Conservation (phyloP, 805 yeast genomes). For the Komagataella kurtzmanii region DNA sequence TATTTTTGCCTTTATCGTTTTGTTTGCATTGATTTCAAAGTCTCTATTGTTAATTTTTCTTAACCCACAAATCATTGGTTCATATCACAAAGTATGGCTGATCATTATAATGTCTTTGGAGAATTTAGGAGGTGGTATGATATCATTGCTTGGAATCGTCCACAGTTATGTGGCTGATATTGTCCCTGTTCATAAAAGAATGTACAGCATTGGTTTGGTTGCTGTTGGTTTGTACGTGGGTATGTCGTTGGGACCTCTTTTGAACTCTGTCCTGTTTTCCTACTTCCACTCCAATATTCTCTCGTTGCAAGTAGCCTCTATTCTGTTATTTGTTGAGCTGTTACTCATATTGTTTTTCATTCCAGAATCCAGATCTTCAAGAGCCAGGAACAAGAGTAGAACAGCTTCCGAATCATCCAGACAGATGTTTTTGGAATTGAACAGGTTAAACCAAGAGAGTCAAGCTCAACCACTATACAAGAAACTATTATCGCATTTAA, state of each 20-base stretch:
- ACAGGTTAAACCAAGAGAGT: not conserved
- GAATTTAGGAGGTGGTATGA: constrained; percentile 49
- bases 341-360: constrained; percentile 21
- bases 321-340: constrained; percentile 16
- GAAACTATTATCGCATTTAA: constrained; percentile 7
- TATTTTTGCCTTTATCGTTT: constrained; percentile 21
- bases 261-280: constrained; percentile 29
- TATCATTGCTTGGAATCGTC: constrained; percentile 40
- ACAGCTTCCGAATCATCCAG: constrained; percentile 8
- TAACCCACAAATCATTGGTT: constrained; percentile 7
- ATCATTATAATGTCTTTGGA: constrained; percentile 30
- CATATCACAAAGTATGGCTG: constrained; percentile 21
- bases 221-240: constrained; percentile 50
- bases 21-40: constrained; percentile 7
- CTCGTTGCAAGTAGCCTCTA: constrained; percentile 17
- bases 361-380: constrained; percentile 51
- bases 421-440: constrained; percentile 1
- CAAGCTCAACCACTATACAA: not conserved
- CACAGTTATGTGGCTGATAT: constrained; percentile 70
- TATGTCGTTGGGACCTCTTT: constrained; percentile 49
- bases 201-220: constrained; percentile 42
- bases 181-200: constrained; percentile 45
- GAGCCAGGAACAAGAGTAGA: constrained; percentile 40
- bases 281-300: constrained; percentile 12
- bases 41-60: constrained; percentile 7